Percentiles rank a stretch among this genome's conserved stretches.
These are phyloP conservation scores for Polytrichum formosum DNA, from an alignment of 225 moss, liverwort and hornwort genomes.

Conservation along the genomic window DNA sequence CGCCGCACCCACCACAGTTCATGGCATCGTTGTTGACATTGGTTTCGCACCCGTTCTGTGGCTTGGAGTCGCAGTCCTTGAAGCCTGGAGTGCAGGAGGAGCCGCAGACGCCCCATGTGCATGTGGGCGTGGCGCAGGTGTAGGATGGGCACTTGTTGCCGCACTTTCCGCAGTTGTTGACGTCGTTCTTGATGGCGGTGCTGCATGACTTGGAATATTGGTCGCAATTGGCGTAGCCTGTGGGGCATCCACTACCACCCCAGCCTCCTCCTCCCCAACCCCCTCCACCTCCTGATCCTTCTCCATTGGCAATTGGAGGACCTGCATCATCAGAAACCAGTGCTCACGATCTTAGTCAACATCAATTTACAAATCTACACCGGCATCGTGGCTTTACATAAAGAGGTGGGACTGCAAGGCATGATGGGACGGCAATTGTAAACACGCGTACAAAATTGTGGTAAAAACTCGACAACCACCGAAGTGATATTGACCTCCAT, in stretches of 20 bases:
- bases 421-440: background rate
- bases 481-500: too few relatives aligned
- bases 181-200: constrained; percentile 8
- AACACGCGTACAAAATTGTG: background rate
- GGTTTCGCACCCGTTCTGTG: constrained; percentile 12
- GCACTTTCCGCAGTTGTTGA: constrained; percentile 25
- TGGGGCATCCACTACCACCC: background rate
- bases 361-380: background rate
- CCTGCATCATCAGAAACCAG: background rate
- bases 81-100: constrained; percentile 3
- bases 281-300: background rate
- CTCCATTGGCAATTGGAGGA: background rate
- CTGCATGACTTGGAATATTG: constrained; percentile 7
- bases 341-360: background rate
- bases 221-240: constrained; percentile 11
- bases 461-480: background rate
- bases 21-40: background rate
- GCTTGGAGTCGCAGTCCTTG: constrained; percentile 2
- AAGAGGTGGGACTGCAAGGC: background rate
- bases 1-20: constrained; percentile 14
- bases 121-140: background rate
- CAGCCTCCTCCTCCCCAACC: background rate
- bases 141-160: constrained; percentile 12
- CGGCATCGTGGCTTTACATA: background rate
- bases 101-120: background rate